Conservation (phyloP, 2,329 filamentous ascomycete genomes). For the Biscogniauxia marginata region DNA sequence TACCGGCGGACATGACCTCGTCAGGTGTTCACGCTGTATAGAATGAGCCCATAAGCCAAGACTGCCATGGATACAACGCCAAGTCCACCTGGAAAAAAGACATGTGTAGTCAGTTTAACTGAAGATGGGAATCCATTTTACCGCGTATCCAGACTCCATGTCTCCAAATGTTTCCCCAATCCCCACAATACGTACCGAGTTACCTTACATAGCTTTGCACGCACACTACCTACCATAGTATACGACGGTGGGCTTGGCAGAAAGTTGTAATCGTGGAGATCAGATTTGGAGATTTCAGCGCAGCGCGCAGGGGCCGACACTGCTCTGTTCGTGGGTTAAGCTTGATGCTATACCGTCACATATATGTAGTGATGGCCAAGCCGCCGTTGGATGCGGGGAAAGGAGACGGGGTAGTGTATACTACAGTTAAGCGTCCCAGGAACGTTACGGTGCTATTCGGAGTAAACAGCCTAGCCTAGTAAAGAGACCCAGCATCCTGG, state of each 20-base stretch:
- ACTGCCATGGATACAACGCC: neutral
- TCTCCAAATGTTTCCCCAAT: neutral
- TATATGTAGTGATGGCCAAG: neutral
- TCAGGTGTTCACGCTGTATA: neutral
- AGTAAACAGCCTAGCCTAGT: neutral
- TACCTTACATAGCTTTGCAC: no score
- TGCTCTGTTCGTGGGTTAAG: neutral
- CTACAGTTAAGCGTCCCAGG: no score
- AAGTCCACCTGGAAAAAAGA: neutral
- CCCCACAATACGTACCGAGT: no score
- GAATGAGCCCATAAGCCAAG: neutral
- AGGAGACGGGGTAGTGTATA: no score
- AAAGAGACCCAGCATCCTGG: neutral
- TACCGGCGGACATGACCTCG: slow-evolving; percentile 1
- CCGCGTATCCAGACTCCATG: neutral
- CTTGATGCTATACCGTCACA: neutral
- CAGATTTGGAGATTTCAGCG: neutral
- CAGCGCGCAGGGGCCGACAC: no score
- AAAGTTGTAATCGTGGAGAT: neutral
- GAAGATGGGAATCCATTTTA: no score
- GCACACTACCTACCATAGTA: no score
- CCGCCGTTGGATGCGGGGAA: neutral
- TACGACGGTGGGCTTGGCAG: neutral
- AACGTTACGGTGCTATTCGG: neutral
- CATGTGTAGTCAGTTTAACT: neutral